Evolutionary conservation across 1,284 basidiomycete species (phyloP).

Genomic region (Ustilago cynodontis): DNA sequence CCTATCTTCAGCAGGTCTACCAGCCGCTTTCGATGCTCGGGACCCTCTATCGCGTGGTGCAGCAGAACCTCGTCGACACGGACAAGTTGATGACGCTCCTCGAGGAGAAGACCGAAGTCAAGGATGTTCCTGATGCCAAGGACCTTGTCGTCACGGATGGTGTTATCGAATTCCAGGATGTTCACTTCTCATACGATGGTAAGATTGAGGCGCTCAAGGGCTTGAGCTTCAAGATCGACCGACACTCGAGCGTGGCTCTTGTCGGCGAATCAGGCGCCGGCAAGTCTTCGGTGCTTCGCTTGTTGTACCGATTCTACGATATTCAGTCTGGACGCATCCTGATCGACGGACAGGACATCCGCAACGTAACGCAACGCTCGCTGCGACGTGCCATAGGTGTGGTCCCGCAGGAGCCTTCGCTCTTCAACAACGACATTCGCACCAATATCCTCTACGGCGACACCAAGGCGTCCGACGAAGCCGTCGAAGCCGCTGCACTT

Average conservation of each 20-base stretch:
- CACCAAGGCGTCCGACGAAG: slow-evolving; percentile 60
- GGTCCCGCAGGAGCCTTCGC: slow-evolving; percentile 71
- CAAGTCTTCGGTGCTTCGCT: slow-evolving; percentile 83
- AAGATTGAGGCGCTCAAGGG: slow-evolving; percentile 79
- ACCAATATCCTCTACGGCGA: slow-evolving; percentile 67
- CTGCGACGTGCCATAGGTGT: slow-evolving; percentile 82
- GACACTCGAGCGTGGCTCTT: slow-evolving; percentile 71
- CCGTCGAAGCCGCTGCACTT: slow-evolving; percentile 58
- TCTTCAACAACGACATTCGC: slow-evolving; percentile 83
- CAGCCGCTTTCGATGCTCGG: slow-evolving; percentile 60
- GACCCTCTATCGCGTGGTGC: slow-evolving; percentile 68
- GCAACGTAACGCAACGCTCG: slow-evolving; percentile 82
- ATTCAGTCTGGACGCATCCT: slow-evolving; percentile 72
- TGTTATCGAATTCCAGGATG: slow-evolving; percentile 81
- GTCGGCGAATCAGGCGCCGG: slow-evolving; percentile 78
- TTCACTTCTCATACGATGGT: slow-evolving; percentile 77
- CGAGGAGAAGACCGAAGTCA: slow-evolving; percentile 76
- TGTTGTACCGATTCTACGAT: slow-evolving; percentile 91
- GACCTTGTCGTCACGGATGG: slow-evolving; percentile 80
- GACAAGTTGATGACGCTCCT: slow-evolving; percentile 70
- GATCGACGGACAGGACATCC: slow-evolving; percentile 86
- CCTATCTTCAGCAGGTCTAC: slow-evolving; percentile 80
- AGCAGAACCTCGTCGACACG: slow-evolving; percentile 75
- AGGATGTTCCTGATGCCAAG: slow-evolving; percentile 81
- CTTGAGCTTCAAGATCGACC: slow-evolving; percentile 85